Evolutionary conservation across 495 filamentous ascomycete species (phyloP).

Genomic region (Aspergillus avenaceus): DNA sequence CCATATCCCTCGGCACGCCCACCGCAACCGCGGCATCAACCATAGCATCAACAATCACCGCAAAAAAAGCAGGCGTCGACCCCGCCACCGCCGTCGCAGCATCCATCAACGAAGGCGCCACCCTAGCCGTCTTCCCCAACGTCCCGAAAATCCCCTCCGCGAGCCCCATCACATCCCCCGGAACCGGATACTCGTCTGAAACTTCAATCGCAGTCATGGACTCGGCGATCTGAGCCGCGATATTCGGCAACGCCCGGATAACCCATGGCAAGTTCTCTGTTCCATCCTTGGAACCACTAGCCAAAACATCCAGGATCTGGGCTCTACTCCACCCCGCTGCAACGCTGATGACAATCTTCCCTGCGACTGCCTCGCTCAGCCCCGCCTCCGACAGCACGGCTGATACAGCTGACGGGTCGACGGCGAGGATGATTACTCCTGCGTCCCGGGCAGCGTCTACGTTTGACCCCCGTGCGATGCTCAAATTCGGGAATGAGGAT

Average conservation of each 20-base stretch:
- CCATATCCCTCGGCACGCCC: conserved; percentile 36
- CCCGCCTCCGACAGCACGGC: conserved; percentile 19
- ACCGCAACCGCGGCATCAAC: conserved; percentile 43
- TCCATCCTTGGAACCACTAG: no score
- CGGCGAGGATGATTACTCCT: conserved; percentile 28
- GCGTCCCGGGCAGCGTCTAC: conserved; percentile 17
- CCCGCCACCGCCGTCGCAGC: conserved; percentile 35
- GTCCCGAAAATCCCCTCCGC: conserved; percentile 32
- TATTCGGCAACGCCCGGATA: conserved; percentile 37
- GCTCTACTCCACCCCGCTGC: conserved; percentile 38
- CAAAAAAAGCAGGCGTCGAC: conserved; percentile 41
- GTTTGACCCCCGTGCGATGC: conserved; percentile 15
- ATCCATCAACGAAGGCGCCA: conserved; percentile 33
- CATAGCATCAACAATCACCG: conserved; percentile 38
- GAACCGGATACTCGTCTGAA: no score
- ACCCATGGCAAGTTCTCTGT: conserved; percentile 19
- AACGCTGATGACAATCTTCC: conserved; percentile 39
- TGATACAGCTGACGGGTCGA: conserved; percentile 30
- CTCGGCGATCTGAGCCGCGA: conserved; percentile 33
- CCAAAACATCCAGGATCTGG: conserved; percentile 29
- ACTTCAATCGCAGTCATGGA: conserved; percentile 35
- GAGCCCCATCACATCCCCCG: no score
- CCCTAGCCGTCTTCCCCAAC: conserved; percentile 31
- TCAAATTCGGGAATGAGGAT: conserved; percentile 9
- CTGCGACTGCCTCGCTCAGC: conserved; percentile 17